Base-by-base conservation (phyloP, 371 early-diverging fungal genomes). In the Fennellomyces sp. region DNA sequence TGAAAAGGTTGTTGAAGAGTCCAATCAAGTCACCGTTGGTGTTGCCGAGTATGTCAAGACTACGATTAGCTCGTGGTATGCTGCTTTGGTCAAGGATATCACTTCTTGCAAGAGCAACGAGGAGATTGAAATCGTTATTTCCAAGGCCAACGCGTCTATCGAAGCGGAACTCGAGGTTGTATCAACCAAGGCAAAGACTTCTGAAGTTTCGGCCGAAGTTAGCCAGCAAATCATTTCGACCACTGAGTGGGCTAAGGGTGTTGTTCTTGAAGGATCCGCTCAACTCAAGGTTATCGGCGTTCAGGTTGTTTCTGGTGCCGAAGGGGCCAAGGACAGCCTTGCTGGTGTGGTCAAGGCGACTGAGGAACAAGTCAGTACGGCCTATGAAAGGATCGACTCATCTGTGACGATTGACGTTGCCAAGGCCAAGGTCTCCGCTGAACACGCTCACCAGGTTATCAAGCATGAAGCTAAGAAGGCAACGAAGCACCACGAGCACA, bases 81-180 rank as follows among this genome's bases (percentile, higher is more conserved):
- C 62, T 15, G 36, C 64, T 26, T 49, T 76, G 2, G 64, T 68
- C 10, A 33, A 63, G 5, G 72, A 72, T 52, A 63, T 76, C 7
- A 65, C 72, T 30, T 47, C 52, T 30, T 59, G 76, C 13, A 59
- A 50, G 17, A 62, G 63, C 26, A 41, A 33, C n/a, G 41, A 58
- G 15, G 76, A 76, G 17, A 70, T 75, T 56, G 72, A 75, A 33
- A 29, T 58, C 5, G 68, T 72, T 48, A 63, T 72, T 55, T 50
- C 62, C 28, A 62, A 70, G 50, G 59, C 72, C 48, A 64, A 45
- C 19, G 38, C 54, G 35, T 29, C 17, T 5, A 52, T 63, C 5
- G 47, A 57, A 29, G 47, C n/a, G 5, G 52, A 59, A 2, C 56
- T 33, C 31, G 25, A 47, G 28, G 19, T 2, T 2, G 30, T 45